A percentile compares a stretch with the other conserved stretches of the same genome.
Evolutionary conservation across 2,329 filamentous ascomycete genomes (phyloP).

Genomic region (Cladosporium sp.): DNA sequence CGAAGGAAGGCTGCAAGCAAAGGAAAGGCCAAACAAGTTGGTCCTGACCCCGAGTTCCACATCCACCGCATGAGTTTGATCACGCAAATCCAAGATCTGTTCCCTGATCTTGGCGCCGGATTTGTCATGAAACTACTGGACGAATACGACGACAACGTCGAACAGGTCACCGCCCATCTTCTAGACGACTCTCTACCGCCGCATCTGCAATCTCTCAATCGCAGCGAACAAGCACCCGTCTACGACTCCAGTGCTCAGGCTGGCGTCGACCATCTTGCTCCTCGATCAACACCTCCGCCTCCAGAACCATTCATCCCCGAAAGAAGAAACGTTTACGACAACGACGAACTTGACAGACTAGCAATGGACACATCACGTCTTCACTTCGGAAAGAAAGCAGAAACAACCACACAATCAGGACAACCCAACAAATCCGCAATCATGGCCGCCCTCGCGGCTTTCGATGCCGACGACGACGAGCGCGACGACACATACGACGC

Average conservation of each 20-base stretch:
- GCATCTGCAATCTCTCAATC: constrained; percentile 61
- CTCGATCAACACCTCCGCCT: constrained; percentile 52
- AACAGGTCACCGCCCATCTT: constrained; percentile 75
- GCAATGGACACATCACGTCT: constrained; percentile 61
- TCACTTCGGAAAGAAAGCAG: constrained; percentile 69
- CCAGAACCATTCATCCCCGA: constrained; percentile 40
- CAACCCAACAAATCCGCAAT: constrained; percentile 79
- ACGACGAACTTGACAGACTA: constrained; percentile 73
- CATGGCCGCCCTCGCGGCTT: constrained; percentile 77
- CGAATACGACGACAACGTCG: constrained; percentile 70
- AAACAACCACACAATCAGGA: constrained; percentile 30
- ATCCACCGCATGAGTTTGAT: constrained; percentile 80
- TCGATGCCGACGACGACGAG: constrained; percentile 93
- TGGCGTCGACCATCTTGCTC: constrained; percentile 43
- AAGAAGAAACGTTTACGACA: constrained; percentile 71
- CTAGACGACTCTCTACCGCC: constrained; percentile 71
- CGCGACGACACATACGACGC: constrained; percentile 94
- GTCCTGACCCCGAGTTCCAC: constrained; percentile 51
- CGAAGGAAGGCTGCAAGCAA: constrained; percentile 57
- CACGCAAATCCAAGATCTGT: constrained; percentile 87
- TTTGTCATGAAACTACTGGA: constrained; percentile 77
- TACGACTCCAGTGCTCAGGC: constrained; percentile 18
- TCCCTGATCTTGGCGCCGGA: constrained; percentile 77
- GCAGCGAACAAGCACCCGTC: constrained; percentile 57
- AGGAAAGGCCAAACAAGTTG: constrained; percentile 51